Base-by-base conservation (phyloP, 345 rosid genomes). In the Lumnitzera littorea region DNA sequence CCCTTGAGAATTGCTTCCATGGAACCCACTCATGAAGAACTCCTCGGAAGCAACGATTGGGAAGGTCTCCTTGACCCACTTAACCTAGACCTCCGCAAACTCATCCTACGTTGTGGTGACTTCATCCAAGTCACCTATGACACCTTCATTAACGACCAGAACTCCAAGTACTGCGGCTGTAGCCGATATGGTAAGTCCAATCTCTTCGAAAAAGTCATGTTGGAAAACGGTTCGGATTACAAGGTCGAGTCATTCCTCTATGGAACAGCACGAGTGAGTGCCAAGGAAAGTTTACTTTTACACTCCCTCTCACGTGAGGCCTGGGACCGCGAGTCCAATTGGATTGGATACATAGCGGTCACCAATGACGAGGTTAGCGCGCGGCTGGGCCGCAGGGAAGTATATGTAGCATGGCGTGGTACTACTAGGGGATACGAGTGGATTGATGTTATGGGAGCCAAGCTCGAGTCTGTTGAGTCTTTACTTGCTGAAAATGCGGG, bases 311-410 rank as follows among this genome's bases (percentile, higher is more conserved):
- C 96, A 5, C 75, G 92, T 4, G 96, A 89, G 41, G 73, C 88
- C 6, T 87, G 98, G 91, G 98, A 91, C 76, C 86, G 92, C n/a
- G 98, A 91, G 65, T 84, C 96, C 15, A 91, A 91, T 77, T 91
- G 98, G 98, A 83, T 91, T 41, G 96, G 96, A 55, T 91, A 83
- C 80, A 78, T 89, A 54, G 88, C 91, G 16, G 84, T 85, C 3
- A 82, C 89, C 50, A 68, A 87, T 15, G 92, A 91, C 27, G 89
- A 83, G 51, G 65, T 54, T 4, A 64, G 75, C 8, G 58, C 61
- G 56, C 20, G 73, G 16, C 67, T 80, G 9, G 92, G 91, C 41
- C 85, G 91, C 36, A 91, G 96, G 29, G 95, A 87, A 66, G 80
- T 91, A 60, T 89, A 87, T 49, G 74, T 89, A 1, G 86, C 59